Conservation (phyloP, 2,329 filamentous ascomycete genomes). For the Trichoderma sp. region DNA sequence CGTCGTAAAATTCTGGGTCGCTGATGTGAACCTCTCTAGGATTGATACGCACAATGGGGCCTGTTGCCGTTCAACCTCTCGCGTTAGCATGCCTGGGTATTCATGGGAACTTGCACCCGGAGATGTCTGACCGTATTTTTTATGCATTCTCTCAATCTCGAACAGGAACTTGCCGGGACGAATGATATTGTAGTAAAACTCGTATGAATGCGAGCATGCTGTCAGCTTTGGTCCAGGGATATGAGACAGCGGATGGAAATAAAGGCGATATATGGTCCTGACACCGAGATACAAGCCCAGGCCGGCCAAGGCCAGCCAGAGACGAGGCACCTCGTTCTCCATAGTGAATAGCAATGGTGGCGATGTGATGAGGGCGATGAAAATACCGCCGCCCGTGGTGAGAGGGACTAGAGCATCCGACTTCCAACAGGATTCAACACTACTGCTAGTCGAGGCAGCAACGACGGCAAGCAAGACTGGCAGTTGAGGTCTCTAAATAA, state of each 20-base stretch:
- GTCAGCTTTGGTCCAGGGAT: conserved; percentile 40
- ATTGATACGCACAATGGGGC: conserved; percentile 42
- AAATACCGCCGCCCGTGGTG: neutral
- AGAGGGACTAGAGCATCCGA: neutral
- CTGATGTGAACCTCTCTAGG: conserved; percentile 40
- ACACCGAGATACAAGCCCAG: conserved; percentile 3
- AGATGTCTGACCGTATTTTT: conserved; percentile 35
- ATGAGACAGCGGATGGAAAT: conserved; percentile 38
- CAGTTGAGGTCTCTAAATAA: neutral
- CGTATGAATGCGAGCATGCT: conserved; percentile 35
- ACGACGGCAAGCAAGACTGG: neutral
- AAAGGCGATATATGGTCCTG: conserved; percentile 36
- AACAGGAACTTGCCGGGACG: conserved; percentile 34
- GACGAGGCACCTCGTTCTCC: neutral
- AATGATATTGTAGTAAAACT: conserved; percentile 38
- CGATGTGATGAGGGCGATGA: neutral
- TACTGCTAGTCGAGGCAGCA: neutral
- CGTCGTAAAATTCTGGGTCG: conserved; percentile 35
- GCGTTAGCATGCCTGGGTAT: neutral
- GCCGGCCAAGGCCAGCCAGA: neutral
- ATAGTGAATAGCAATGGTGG: neutral
- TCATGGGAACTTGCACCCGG: too few species aligned
- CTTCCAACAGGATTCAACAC: too few species aligned
- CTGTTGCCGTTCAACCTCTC: conserved; percentile 13
- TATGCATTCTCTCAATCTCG: conserved; percentile 36